Base-by-base conservation (phyloP, 352 stramenopile genomes). In the Phytophthora macrochlamydospora region DNA sequence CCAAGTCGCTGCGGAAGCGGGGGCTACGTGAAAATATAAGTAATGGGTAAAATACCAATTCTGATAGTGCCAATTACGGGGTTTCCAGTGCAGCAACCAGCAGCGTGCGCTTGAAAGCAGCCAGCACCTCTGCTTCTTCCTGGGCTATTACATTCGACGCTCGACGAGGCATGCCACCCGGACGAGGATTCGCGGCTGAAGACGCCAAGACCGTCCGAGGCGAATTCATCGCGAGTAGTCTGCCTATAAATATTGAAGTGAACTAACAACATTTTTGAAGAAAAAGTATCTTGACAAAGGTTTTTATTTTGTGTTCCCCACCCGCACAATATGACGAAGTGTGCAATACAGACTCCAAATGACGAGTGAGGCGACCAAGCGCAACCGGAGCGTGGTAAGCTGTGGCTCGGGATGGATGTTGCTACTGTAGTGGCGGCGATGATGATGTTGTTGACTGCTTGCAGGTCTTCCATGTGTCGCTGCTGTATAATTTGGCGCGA, bases 391-490 rank as follows among this genome's bases (percentile, higher is more conserved):
- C 56, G 62, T 82, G 43, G 73, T 80, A 61, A 40, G 35, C 35
- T 51, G 64, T 35, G 40, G 12, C 18, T 49, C 18, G 14, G 3
- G 4, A 46, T 24, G 9, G 8, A 13, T 24, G 18, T 24, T 24
- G 40, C 12, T 46, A 24, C 4, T 46, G 12, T 54, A 11, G 24
- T 30, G 35, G 6, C 6, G 35, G 28, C 37, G 29, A 54, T 48
- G 28, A 44, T 45, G 29, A 43, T 49, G 14, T 24, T 24, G 18
- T 18, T 72, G 46, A 67, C 24, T 51, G 5, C 12, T 28, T 51
- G 14, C 12, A 90, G 81, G 58, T 92, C 32, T 92, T 91, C 65
- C 81, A 92, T 57, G 73, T 94, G n/a, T 93, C 86, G 30, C 71
- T 94, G 40, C 66, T 89, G 56, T 94, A 92, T 74, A 94, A 94